Percentiles rank a stretch among this genome's conserved stretches.
These are phyloP conservation scores for Kurtzmaniella natalensis DNA, from an alignment of 1,139 yeast genomes.

Conservation along the genomic window DNA sequence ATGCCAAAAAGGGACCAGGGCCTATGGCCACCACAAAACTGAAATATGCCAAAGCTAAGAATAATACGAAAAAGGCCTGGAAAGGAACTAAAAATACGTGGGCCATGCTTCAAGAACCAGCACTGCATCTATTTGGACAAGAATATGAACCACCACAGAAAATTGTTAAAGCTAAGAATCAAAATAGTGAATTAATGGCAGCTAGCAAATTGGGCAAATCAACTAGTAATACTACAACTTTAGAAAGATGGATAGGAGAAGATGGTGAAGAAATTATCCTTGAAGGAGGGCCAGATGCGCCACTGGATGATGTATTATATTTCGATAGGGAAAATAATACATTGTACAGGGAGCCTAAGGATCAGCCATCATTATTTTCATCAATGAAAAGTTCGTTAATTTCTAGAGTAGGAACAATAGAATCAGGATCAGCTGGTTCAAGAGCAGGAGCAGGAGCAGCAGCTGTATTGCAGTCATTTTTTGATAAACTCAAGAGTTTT, in stretches of 20 bases:
- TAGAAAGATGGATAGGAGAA: no score
- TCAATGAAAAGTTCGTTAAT: no score
- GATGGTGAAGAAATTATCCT: no score
- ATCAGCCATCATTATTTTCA: neutral
- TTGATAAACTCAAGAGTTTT: constrained; percentile 31
- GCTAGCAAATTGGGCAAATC: no score
- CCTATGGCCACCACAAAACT: neutral
- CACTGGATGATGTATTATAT: neutral
- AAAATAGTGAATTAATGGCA: no score
- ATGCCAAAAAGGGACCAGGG: neutral
- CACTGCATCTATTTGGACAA: neutral
- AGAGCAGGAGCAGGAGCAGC: neutral
- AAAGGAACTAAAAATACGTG: constrained; percentile 1
- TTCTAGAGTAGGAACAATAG: no score
- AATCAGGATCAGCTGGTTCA: neutral
- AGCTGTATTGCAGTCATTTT: constrained; percentile 24
- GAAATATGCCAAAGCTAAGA: neutral
- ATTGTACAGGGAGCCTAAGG: neutral
- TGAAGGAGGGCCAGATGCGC: neutral
- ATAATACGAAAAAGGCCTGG: constrained; percentile 3
- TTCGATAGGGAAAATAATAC: neutral
- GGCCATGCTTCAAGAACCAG: constrained; percentile 5
- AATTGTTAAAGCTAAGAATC: no score
- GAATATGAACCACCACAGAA: neutral
- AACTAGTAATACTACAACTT: no score